Evolutionary conservation across 306 rosid species (phyloP), one percentile per base, ranked within the genome.

Genomic region (Aeschynomene evenia): DNA sequence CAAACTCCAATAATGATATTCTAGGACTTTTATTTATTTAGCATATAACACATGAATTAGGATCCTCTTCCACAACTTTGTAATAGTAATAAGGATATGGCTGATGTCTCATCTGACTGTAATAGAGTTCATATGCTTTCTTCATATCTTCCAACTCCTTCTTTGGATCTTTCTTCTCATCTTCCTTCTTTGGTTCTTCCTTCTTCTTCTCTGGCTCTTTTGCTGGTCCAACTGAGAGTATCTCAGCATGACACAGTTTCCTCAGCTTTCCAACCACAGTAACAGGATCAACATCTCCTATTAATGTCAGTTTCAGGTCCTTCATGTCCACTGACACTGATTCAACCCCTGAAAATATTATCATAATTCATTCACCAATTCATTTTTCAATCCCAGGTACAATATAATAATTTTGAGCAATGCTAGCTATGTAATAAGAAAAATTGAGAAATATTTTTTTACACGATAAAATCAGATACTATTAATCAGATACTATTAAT

Each of bases 141-240:
- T 48, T 0, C 20, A 64, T 34, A 29, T 82, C 83, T 9, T 52
- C 81, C 70, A 33, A 5, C 7, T 80, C 55, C 3, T 77, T 81
- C 42, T 77, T 73, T 9, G 79, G 80, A 29, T 71, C 81, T 68
- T 83, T 80, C 49, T 78, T 54, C 0, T 62, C 73, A 0, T 79
- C 82, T 36, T 23, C 13, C 61, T 82, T 82, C 24, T 79, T 71
- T 0, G 70, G 81, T 4, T 73, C 74, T n/a, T 81, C 76, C 70
- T 85, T 81, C 2, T 87, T 84, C 55, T 87, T 75, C 73, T 85
- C 75, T 74, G 86, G 92, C 71, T 83, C 89, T 65, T 89, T 87
- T 1, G 88, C 84, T 11, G 89, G 89, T 14, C 88, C 98, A 16
- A 92, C 98, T 3, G 96, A 88, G 7, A 86, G 12, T 24, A 92